Percentiles rank a stretch among this genome's conserved stretches.
Evolutionary conservation across 2,329 filamentous ascomycete species (phyloP).

Genomic region (Pyrenochaeta sp.): DNA sequence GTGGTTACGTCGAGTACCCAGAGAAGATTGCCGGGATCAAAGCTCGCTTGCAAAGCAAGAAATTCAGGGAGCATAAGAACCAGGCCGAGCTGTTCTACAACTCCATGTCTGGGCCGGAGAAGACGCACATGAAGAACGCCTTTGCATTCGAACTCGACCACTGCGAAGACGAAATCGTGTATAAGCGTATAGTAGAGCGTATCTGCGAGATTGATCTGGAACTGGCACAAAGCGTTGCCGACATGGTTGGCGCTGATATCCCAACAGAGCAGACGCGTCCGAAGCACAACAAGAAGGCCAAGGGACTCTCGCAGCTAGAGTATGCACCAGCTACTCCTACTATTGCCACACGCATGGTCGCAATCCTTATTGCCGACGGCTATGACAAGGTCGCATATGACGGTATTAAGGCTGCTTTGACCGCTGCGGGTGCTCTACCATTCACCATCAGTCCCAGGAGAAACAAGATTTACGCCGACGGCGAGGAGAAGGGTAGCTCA

Average conservation of each 20-base stretch:
- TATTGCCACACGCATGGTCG: constrained; percentile 75
- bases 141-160: constrained; percentile 79
- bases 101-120: constrained; percentile 73
- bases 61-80: constrained; percentile 79
- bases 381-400: constrained; percentile 74
- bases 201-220: constrained; percentile 76
- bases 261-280: constrained; percentile 62
- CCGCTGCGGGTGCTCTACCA: constrained; percentile 70
- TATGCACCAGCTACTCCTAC: constrained; percentile 70
- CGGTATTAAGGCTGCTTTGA: constrained; percentile 70
- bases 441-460: constrained; percentile 77
- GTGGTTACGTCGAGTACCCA: constrained; percentile 74
- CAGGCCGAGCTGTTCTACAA: constrained; percentile 88
- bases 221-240: constrained; percentile 73
- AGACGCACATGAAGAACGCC: constrained; percentile 67
- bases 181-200: constrained; percentile 72
- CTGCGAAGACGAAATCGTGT: constrained; percentile 81
- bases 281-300: constrained; percentile 75
- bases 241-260: constrained; percentile 71
- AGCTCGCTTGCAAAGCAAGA: constrained; percentile 70
- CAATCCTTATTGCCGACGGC: constrained; percentile 79
- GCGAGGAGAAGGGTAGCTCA: constrained; percentile 61
- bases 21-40: constrained; percentile 75
- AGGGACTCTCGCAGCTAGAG: constrained; percentile 73
- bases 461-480: constrained; percentile 69